A percentile compares a stretch with the other conserved stretches of the same genome.
These are phyloP conservation scores for Rhodotorula glutinis DNA, from an alignment of 1,284 basidiomycete species.

Conservation along the genomic window DNA sequence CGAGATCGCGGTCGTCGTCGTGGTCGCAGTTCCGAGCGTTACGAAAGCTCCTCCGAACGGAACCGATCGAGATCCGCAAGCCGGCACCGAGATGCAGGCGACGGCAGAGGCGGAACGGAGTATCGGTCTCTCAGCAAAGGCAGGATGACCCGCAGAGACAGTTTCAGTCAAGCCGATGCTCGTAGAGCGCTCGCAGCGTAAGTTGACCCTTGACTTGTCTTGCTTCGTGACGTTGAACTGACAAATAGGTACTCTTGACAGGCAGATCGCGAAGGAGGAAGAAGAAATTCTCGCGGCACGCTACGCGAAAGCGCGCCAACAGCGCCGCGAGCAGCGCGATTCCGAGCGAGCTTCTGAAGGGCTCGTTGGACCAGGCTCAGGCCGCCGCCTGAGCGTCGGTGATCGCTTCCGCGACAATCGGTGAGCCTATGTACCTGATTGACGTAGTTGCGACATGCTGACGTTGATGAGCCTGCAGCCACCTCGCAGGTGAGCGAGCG, in stretches of 20 bases:
- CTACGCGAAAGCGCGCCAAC: background rate
- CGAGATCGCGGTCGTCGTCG: no score
- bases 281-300: constrained; percentile 13
- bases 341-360: background rate
- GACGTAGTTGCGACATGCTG: background rate
- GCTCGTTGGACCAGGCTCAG: background rate
- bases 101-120: background rate
- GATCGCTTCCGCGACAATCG: constrained; percentile 18
- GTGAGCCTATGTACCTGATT: no score
- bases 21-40: background rate
- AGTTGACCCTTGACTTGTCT: background rate
- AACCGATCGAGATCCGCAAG: background rate
- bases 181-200: constrained; percentile 11
- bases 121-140: background rate
- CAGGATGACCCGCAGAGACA: background rate
- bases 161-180: background rate
- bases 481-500: constrained; percentile 2
- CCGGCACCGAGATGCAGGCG: background rate
- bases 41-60: background rate
- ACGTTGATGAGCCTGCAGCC: background rate
- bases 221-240: background rate
- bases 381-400: constrained; percentile 12
- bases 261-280: constrained; percentile 14
- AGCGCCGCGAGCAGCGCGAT: background rate
- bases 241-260: background rate